Evolutionary conservation across 179 eudicot species (phyloP).

Genomic region (Beta corolliflora): DNA sequence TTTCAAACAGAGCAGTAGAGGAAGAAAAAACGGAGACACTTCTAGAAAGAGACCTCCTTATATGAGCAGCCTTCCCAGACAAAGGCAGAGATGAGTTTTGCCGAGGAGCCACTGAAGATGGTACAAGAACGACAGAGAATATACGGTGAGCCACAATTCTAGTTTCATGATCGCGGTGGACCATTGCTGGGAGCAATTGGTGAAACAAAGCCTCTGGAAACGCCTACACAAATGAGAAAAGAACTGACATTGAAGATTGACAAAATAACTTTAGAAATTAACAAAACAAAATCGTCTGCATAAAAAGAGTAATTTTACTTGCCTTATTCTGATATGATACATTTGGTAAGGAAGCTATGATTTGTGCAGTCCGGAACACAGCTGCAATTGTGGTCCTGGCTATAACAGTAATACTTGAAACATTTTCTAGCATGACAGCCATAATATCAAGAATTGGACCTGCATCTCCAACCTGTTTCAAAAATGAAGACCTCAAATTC

Average conservation of each 20-base stretch:
- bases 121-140: slow-evolving; percentile 79
- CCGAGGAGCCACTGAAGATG: slow-evolving; percentile 69
- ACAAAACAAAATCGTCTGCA: neutral
- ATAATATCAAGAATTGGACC: slow-evolving; percentile 90
- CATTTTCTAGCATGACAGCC: slow-evolving; percentile 92
- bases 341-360: slow-evolving; percentile 86
- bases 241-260: neutral
- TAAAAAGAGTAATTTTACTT: slow-evolving; percentile 14
- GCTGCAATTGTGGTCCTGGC: slow-evolving; percentile 84
- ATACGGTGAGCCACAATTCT: slow-evolving; percentile 68
- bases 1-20: slow-evolving; percentile 77
- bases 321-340: slow-evolving; percentile 79
- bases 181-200: slow-evolving; percentile 79
- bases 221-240: slow-evolving; percentile 41
- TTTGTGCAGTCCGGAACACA: slow-evolving; percentile 93
- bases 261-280: neutral
- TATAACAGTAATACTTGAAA: slow-evolving; percentile 61
- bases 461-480: slow-evolving; percentile 93
- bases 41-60: slow-evolving; percentile 86
- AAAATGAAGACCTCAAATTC: slow-evolving; percentile 3
- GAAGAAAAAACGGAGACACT: slow-evolving; percentile 83
- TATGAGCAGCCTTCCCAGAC: slow-evolving; percentile 42
- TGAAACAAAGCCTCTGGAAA: slow-evolving; percentile 83
- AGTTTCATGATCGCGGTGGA: slow-evolving; percentile 71
- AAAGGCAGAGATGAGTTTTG: slow-evolving; percentile 34